Evolutionary conservation across 805 yeast genomes (phyloP), one percentile per base, ranked within the genome.

Genomic region (Metschnikowia cubensis): DNA sequence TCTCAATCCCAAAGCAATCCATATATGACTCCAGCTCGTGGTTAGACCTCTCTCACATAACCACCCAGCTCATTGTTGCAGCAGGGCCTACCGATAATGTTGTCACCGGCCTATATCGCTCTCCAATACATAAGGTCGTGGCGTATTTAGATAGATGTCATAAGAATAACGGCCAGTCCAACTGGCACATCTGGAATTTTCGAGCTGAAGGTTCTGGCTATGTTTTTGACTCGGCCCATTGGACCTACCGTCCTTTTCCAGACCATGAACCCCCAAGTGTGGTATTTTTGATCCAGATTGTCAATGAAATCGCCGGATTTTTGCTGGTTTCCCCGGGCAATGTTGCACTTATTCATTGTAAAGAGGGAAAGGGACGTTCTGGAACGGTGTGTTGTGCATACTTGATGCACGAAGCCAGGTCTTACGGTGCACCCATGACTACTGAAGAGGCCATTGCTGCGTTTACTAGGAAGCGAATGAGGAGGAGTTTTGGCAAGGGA

Each of bases 351-450:
- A 65, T 92, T 6, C 97, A 92, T 63, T 92, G 98, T 63, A 83
- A 86, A 60, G 87, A 88, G 55, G 98, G 98, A 0, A 90, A 89
- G 66, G 98, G 98, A 0, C 71, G 98, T 25, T 84, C 96, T 0
- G 97, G 98, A 0, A 76, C 90, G 1, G 67, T 89, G 1, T 79
- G 80, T 6, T 81, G 87, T 52, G 88, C 90, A 0, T 86, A 82
- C 60, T 64, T 91, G 53, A 84, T 90, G 80, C 74, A 72, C 43
- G 50, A 54, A 20, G 54, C 58, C 11, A 47, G 45, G 35, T 18
- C 35, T n/a, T 35, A 47, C 10, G 60, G 60, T 1, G 38, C 43
- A 5, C 33, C 31, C 5, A 47, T 43, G 33, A 48, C 73, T 0
- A 69, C 76, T 13, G 65, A 68, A 1, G 74, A 70, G 17, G 87